phyloP scores from a whole-genome alignment of 2,329 filamentous ascomycete genomes.

The Nemania abortiva region DNA sequence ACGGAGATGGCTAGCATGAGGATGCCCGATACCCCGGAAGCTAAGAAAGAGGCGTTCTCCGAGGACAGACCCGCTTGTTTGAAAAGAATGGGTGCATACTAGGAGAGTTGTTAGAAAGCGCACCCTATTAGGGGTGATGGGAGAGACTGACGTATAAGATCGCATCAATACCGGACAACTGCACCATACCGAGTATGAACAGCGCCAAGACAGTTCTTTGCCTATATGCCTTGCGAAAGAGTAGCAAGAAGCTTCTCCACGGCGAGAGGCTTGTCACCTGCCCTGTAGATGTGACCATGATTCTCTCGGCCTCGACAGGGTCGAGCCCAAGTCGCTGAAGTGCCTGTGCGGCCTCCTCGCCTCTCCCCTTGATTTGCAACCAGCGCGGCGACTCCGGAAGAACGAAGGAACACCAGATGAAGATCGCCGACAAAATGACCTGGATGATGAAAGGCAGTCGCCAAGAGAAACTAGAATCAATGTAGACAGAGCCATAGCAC shows the following conservation, averaged over 20 bases:
- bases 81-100: slow-evolving; percentile 73
- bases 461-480: slow-evolving; percentile 65
- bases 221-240: slow-evolving; percentile 56
- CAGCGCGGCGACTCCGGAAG: slow-evolving; percentile 70
- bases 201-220: slow-evolving; percentile 62
- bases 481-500: slow-evolving; percentile 66
- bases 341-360: slow-evolving; percentile 58
- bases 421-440: slow-evolving; percentile 54
- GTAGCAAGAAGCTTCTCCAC: slow-evolving; percentile 51
- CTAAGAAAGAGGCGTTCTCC: slow-evolving; percentile 67
- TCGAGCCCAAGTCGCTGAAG: slow-evolving; percentile 59
- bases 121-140: neutral
- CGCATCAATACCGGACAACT: slow-evolving; percentile 72
- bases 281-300: slow-evolving; percentile 54
- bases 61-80: slow-evolving; percentile 68
- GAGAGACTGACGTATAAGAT: slow-evolving; percentile 65
- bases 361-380: slow-evolving; percentile 62
- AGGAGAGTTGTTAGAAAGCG: neutral
- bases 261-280: slow-evolving; percentile 49
- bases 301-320: slow-evolving; percentile 60
- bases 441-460: slow-evolving; percentile 66
- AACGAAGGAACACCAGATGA: slow-evolving; percentile 56
- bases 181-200: slow-evolving; percentile 65
- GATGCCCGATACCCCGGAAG: slow-evolving; percentile 70
- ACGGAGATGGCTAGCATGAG: slow-evolving; percentile 69